Percentiles rank a stretch among this genome's conserved stretches.
These are phyloP conservation scores for Cercis canadensis DNA, from an alignment of 306 rosid species.

Conservation along the genomic window DNA sequence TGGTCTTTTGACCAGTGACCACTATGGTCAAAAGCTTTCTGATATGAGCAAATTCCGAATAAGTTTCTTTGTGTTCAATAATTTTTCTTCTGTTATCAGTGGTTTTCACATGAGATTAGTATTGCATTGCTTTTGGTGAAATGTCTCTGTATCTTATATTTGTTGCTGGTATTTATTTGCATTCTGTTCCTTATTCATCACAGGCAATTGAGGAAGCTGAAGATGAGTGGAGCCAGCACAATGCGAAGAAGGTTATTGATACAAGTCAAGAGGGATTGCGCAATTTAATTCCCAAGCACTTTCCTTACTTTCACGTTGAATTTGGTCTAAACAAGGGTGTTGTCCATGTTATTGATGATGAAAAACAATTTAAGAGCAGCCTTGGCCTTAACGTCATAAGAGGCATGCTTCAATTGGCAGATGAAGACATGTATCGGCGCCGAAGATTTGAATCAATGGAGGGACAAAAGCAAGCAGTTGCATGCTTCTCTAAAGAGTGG, in stretches of 20 bases:
- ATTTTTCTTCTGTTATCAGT: no score
- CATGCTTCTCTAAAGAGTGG: conserved; percentile 69
- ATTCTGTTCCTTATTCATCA: neutral
- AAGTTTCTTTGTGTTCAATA: no score
- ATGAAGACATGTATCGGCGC: conserved; percentile 85
- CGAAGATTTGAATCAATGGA: conserved; percentile 55
- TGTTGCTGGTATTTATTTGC: no score
- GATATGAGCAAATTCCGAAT: no score
- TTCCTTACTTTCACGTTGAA: conserved; percentile 88
- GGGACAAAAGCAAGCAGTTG: conserved; percentile 76
- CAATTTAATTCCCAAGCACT: conserved; percentile 75
- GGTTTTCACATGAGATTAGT: no score
- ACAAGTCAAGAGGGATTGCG: conserved; percentile 81
- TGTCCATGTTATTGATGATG: conserved; percentile 90
- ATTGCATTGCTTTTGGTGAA: no score
- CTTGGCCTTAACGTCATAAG: conserved; percentile 83
- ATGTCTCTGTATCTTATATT: no score
- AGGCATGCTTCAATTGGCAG: conserved; percentile 77
- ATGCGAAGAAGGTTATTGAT: conserved; percentile 83
- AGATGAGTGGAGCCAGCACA: conserved; percentile 94
- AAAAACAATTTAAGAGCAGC: conserved; percentile 64
- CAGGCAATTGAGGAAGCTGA: conserved; percentile 97
- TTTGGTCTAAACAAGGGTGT: conserved; percentile 80
- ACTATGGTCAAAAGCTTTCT: no score
- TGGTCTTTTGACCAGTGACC: no score